These are phyloP conservation scores for Ceratocystis ficicola DNA, from an alignment of 2,329 filamentous ascomycete species.

Conservation along the genomic window DNA sequence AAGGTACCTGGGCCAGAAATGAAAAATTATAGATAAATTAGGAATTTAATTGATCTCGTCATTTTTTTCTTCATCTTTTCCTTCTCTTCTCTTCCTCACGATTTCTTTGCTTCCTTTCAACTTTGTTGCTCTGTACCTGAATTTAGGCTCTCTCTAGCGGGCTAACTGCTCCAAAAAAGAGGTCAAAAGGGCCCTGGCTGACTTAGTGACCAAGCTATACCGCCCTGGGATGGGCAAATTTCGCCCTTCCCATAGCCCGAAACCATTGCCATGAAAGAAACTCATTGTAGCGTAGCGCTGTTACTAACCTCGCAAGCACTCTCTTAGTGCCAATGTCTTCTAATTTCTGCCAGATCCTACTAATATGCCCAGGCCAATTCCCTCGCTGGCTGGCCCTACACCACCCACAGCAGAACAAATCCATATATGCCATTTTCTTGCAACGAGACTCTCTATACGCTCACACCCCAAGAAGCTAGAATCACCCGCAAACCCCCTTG, in stretches of 20 bases:
- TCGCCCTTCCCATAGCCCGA: background rate
- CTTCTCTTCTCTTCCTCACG: background rate
- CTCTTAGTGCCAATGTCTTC: conserved; percentile 7
- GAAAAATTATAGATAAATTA: background rate
- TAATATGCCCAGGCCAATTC: background rate
- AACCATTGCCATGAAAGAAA: background rate
- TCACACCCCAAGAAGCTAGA: background rate
- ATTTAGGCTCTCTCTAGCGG: conserved; percentile 8
- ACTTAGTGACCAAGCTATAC: background rate
- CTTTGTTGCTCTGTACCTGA: background rate
- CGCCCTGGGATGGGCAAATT: background rate
- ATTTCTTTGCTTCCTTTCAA: background rate
- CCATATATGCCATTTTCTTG: background rate
- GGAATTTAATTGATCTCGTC: background rate
- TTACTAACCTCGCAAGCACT: background rate
- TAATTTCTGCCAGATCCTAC: conserved; percentile 4
- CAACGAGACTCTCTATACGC: background rate
- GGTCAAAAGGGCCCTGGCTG: background rate
- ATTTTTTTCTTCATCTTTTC: background rate
- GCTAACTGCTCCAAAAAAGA: background rate
- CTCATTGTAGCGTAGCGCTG: background rate
- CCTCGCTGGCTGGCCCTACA: background rate
- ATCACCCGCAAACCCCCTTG: background rate
- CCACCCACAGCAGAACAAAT: background rate
- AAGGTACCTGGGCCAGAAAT: conserved; percentile 15